Evolutionary conservation across 2,329 filamentous ascomycete genomes (phyloP).

Genomic region (Beauveria brongniartii): DNA sequence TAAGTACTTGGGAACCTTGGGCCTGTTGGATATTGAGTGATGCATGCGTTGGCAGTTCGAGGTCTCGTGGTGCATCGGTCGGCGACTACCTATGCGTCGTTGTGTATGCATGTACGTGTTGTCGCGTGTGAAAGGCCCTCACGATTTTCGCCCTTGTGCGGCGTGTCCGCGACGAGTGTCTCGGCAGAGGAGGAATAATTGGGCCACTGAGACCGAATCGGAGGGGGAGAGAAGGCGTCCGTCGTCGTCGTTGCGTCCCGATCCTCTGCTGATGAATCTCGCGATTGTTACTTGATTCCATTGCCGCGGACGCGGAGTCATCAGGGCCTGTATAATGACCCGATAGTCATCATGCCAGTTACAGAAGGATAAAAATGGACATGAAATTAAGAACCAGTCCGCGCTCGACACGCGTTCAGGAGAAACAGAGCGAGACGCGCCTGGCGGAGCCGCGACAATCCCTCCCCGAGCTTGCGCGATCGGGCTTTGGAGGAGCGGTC

Average conservation of each 20-base stretch:
- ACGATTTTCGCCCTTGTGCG: background rate
- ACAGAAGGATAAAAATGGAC: background rate
- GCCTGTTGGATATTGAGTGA: background rate
- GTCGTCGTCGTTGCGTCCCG: background rate
- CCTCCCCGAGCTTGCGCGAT: background rate
- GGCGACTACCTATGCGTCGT: background rate
- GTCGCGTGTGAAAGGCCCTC: background rate
- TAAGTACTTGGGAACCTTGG: background rate
- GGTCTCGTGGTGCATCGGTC: background rate
- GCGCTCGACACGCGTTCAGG: background rate
- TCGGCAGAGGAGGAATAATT: background rate
- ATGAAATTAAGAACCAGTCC: background rate
- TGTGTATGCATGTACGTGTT: background rate
- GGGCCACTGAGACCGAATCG: background rate
- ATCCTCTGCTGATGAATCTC: background rate
- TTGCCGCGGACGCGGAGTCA: background rate
- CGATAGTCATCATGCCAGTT: background rate
- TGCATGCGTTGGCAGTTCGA: slow-evolving; percentile 4
- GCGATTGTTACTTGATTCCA: background rate
- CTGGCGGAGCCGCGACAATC: background rate
- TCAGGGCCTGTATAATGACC: background rate
- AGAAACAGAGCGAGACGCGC: background rate
- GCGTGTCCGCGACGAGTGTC: slow-evolving; percentile 6
- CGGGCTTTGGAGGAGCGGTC: background rate
- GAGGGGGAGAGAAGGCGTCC: background rate